Evolutionary conservation across 148 eudicot species (phyloP).

Genomic region (Amaranthus cruentus): DNA sequence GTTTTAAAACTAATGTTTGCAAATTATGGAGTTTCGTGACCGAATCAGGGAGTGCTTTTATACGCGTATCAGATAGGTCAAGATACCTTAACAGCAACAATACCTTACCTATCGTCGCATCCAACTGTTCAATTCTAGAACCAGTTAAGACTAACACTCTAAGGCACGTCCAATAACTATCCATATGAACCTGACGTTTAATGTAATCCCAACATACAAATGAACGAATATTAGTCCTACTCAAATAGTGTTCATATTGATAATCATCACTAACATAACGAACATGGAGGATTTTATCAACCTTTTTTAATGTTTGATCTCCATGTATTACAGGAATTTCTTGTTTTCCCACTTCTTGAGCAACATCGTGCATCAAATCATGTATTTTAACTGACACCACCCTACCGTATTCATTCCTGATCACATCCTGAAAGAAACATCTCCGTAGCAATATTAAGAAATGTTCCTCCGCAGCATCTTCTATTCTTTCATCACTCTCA

Average conservation of each 20-base stretch:
- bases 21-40: slow-evolving; percentile 7
- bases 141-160: slow-evolving; percentile 8
- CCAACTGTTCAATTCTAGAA: background rate
- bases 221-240: slow-evolving; percentile 13
- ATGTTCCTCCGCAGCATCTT: background rate
- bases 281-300: background rate
- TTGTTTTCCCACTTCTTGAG: background rate
- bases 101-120: slow-evolving; percentile 10
- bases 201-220: slow-evolving; percentile 1
- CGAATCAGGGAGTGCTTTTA: background rate
- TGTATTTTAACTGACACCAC: slow-evolving; percentile 17
- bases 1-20: slow-evolving; percentile 5
- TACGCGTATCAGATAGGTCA: background rate
- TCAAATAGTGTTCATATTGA: too few relatives aligned
- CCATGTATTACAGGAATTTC: background rate
- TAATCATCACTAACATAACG: background rate
- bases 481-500: background rate
- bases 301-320: background rate
- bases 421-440: background rate
- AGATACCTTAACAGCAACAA: slow-evolving; percentile 16
- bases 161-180: background rate
- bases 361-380: slow-evolving; percentile 11
- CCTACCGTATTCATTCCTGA: background rate
- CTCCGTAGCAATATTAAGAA: background rate
- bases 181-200: background rate